Evolutionary conservation across 2,329 filamentous ascomycete genomes (phyloP).

Genomic region (Mycogone perniciosa): DNA sequence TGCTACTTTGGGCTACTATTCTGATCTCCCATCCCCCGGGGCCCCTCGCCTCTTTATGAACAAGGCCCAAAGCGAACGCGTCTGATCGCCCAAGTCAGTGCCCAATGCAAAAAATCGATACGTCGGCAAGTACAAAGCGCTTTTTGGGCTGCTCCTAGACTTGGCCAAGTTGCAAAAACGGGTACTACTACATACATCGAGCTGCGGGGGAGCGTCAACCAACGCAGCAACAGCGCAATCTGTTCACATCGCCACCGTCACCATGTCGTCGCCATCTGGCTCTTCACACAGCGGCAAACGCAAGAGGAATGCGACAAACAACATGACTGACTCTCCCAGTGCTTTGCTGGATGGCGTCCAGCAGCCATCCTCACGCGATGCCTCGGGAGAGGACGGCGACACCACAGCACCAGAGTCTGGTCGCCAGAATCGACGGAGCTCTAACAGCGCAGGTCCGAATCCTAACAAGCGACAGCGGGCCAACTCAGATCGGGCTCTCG

Average conservation of each 20-base stretch:
- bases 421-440: slow-evolving; percentile 54
- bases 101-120: no score
- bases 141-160: no score
- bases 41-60: no score
- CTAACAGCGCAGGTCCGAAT: slow-evolving; percentile 46
- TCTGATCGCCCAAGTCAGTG: no score
- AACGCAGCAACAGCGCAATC: background rate
- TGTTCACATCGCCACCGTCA: slow-evolving; percentile 13
- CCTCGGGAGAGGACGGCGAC: slow-evolving; percentile 74
- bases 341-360: slow-evolving; percentile 46
- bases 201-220: background rate
- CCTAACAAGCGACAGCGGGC: slow-evolving; percentile 70
- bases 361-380: slow-evolving; percentile 71
- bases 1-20: no score
- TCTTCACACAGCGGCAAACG: slow-evolving; percentile 61
- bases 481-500: slow-evolving; percentile 46
- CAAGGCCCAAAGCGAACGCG: no score
- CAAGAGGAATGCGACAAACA: slow-evolving; percentile 62
- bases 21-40: no score
- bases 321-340: slow-evolving; percentile 38
- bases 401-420: slow-evolving; percentile 60
- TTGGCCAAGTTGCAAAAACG: no score
- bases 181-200: no score
- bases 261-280: slow-evolving; percentile 56
- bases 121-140: no score